Evolutionary conservation across 1,284 basidiomycete genomes (phyloP).

Genomic region (Apiotrichum veenhuisii): DNA sequence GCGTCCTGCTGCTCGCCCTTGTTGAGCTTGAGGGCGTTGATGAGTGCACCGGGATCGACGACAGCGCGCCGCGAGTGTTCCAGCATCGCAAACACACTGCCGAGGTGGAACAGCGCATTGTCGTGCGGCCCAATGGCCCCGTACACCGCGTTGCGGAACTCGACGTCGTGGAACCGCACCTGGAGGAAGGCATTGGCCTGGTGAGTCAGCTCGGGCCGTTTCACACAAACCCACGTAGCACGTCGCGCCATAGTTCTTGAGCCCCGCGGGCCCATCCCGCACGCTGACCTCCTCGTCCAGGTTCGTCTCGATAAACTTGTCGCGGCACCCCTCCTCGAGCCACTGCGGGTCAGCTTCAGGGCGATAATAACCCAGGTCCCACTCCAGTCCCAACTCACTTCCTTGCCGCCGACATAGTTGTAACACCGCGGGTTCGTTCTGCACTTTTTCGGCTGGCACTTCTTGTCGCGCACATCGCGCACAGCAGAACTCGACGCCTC

Average conservation of each 20-base stretch:
- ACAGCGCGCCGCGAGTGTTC: conserved; percentile 65
- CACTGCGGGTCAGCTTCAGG: conserved; percentile 49
- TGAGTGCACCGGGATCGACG: conserved; percentile 75
- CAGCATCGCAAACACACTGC: conserved; percentile 64
- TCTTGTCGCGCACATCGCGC: background rate
- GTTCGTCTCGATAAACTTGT: conserved; percentile 54
- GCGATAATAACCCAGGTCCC: no score
- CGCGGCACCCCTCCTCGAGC: conserved; percentile 58
- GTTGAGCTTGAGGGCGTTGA: conserved; percentile 73
- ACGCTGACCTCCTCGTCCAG: conserved; percentile 58
- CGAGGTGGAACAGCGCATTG: conserved; percentile 57
- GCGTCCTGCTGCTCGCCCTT: conserved; percentile 88
- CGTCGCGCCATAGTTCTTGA: conserved; percentile 90
- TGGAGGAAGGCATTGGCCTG: conserved; percentile 81
- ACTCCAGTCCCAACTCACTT: conserved; percentile 55
- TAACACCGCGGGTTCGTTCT: conserved; percentile 72
- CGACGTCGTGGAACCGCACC: conserved; percentile 65
- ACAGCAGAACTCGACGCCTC: background rate
- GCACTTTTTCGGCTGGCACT: conserved; percentile 65
- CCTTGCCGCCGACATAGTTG: conserved; percentile 75
- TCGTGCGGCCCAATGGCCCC: conserved; percentile 42
- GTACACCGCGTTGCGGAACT: conserved; percentile 61
- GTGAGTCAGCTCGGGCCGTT: background rate
- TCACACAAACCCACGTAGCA: conserved; percentile 60
- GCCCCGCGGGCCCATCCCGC: conserved; percentile 65